Conservation (phyloP, 306 rosid species). For the Vigna nakashimae region DNA sequence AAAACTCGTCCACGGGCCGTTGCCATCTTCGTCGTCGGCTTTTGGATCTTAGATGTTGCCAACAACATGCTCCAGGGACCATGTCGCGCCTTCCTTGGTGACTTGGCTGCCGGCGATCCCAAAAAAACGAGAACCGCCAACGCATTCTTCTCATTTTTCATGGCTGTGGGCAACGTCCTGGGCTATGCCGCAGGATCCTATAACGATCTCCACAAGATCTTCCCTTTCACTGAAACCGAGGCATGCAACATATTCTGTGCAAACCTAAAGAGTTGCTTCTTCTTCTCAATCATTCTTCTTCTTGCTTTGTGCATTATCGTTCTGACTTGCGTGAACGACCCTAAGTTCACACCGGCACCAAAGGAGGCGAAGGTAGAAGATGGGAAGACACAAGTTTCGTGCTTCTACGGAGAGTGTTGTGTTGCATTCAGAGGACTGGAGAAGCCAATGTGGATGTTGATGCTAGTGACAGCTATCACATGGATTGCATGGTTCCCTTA, state of each 20-base stretch:
- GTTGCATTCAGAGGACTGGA: conserved; percentile 49
- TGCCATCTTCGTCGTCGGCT: conserved; percentile 56
- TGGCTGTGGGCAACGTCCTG: conserved; percentile 72
- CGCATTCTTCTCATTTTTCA: conserved; percentile 66
- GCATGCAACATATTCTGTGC: conserved; percentile 76
- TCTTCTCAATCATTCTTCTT: conserved; percentile 57
- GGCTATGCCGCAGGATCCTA: conserved; percentile 73
- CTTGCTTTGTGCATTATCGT: conserved; percentile 15
- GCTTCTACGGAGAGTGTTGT: conserved; percentile 34
- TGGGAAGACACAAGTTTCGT: background rate
- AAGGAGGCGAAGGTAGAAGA: fast-evolving
- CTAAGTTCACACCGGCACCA: no score
- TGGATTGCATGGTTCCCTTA: conserved; percentile 89
- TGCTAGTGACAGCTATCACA: conserved; percentile 65
- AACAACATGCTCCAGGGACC: conserved; percentile 81
- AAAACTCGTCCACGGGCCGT: conserved; percentile 51
- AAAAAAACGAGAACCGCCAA: conserved; percentile 47
- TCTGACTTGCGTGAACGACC: conserved; percentile 45
- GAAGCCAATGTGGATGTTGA: conserved; percentile 70
- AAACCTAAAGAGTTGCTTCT: conserved; percentile 71
- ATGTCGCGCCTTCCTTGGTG: conserved; percentile 67
- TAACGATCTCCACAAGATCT: conserved; percentile 33
- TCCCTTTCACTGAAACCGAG: conserved; percentile 63
- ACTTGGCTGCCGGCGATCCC: conserved; percentile 53
- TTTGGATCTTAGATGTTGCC: conserved; percentile 74